phyloP scores from a whole-genome alignment of 441 rosid species.

The Theobroma grandiflorum region DNA sequence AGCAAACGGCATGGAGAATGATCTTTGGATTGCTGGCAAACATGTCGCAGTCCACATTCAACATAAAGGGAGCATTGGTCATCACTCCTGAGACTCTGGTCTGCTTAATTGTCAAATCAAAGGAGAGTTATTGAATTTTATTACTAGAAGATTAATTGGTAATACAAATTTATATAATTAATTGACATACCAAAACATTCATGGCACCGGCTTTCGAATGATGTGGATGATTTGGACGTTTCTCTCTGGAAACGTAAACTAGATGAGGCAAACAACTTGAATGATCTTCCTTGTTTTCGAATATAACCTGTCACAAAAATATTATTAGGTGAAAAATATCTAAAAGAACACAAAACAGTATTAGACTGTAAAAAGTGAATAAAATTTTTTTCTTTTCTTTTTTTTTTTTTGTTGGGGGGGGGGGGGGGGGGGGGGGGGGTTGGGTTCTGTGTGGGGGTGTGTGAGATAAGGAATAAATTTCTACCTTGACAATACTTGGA shows the following conservation, averaged over 20 bases:
- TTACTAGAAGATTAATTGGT: background rate
- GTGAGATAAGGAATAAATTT: background rate
- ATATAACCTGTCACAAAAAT: conserved; percentile 46
- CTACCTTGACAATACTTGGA: conserved; percentile 68
- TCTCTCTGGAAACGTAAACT: conserved; percentile 74
- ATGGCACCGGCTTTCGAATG: conserved; percentile 82
- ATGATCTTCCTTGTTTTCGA: conserved; percentile 55
- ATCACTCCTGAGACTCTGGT: conserved; percentile 66
- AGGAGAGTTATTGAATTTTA: too few relatives aligned
- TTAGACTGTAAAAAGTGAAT: too few relatives aligned
- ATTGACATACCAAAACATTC: conserved; percentile 59
- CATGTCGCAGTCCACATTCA: conserved; percentile 69
- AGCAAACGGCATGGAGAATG: conserved; percentile 46
- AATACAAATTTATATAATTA: background rate
- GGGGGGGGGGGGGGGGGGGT: too few relatives aligned
- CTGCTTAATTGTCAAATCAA: conserved; percentile 35
- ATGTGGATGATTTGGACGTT: conserved; percentile 54
- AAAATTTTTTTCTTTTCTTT: too few relatives aligned
- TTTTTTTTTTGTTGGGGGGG: too few relatives aligned
- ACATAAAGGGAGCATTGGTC: conserved; percentile 63
- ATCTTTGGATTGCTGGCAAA: conserved; percentile 49
- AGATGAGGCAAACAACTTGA: conserved; percentile 57
- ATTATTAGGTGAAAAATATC: background rate
- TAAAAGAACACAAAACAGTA: too few relatives aligned
- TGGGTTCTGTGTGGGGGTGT: too few relatives aligned